Evolutionary conservation across 1,139 yeast species (phyloP).

Genomic region (Blastobotrys raffinosifermentans): DNA sequence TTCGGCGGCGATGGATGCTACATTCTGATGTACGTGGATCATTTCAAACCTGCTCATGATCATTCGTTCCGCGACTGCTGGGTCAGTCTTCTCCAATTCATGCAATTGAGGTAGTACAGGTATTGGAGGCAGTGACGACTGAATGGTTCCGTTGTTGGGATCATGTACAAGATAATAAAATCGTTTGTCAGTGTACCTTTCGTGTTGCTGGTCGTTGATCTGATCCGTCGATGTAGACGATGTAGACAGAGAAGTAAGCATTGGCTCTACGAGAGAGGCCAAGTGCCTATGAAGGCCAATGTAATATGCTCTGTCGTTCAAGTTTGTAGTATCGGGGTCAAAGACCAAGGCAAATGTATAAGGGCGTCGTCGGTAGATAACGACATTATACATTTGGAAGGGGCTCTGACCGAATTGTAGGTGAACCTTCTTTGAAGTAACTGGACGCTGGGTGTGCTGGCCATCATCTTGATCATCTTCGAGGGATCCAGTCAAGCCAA

Average conservation of each 20-base stretch:
- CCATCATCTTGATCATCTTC: constrained; percentile 14
- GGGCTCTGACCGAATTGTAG: constrained; percentile 3
- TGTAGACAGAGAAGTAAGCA: constrained; percentile 20
- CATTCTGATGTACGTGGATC: constrained; percentile 25
- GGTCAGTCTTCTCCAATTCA: constrained; percentile 14
- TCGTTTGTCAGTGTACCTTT: constrained; percentile 13
- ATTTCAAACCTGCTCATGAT: constrained; percentile 20
- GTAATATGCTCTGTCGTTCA: constrained; percentile 17
- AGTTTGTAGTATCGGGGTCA: constrained; percentile 9
- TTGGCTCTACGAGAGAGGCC: constrained; percentile 28
- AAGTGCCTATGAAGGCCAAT: constrained; percentile 23
- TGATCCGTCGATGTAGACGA: constrained; percentile 7
- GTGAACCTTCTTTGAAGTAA: constrained; percentile 8
- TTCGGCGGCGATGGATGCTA: constrained; percentile 9
- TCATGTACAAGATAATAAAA: constrained; percentile 24
- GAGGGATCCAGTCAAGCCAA: constrained; percentile 22
- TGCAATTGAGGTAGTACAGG: constrained; percentile 18
- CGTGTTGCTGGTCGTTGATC: constrained; percentile 1
- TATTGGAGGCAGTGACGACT: constrained; percentile 24
- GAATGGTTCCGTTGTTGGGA: constrained; percentile 15
- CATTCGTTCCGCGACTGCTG: constrained; percentile 12
- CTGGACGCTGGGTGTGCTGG: background rate
- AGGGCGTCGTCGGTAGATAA: constrained; percentile 26
- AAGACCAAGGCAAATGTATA: constrained; percentile 24
- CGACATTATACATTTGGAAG: constrained; percentile 13